Percentiles rank a stretch among this genome's conserved stretches.
Evolutionary conservation across 495 filamentous ascomycete genomes (phyloP).

Genomic region (Chaetomium fimeti): DNA sequence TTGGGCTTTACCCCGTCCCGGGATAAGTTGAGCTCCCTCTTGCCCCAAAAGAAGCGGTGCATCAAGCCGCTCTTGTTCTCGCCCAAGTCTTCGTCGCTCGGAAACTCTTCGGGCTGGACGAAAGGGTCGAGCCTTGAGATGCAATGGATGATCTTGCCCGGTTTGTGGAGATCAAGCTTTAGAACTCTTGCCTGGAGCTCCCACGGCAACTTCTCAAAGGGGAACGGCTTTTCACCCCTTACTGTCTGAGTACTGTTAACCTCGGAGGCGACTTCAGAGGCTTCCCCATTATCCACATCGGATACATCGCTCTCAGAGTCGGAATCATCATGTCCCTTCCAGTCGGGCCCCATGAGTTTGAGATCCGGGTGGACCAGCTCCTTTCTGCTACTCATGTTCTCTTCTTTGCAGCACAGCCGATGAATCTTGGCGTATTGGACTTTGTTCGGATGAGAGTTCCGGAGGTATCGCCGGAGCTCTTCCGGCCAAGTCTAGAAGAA

Average conservation of each 20-base stretch:
- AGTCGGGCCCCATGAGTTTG: conserved; percentile 2
- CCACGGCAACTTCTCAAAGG: conserved; percentile 34
- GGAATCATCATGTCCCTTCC: background rate
- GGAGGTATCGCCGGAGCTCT: background rate
- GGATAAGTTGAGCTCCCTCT: conserved; percentile 27
- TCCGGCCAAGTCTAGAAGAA: conserved; percentile 5
- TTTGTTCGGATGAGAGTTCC: background rate
- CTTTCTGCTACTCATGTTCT: conserved; percentile 37
- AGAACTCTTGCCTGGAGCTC: conserved; percentile 37
- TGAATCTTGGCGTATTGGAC: conserved; percentile 13
- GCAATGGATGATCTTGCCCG: conserved; percentile 35
- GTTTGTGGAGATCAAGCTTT: conserved; percentile 29
- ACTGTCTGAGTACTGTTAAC: too few relatives aligned
- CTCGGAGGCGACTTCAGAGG: background rate
- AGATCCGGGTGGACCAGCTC: conserved; percentile 34
- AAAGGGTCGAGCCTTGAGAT: conserved; percentile 42
- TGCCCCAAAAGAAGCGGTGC: conserved; percentile 37
- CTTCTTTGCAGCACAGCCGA: conserved; percentile 32
- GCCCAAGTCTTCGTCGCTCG: conserved; percentile 20
- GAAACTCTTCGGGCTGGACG: conserved; percentile 24
- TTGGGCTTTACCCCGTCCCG: conserved; percentile 28
- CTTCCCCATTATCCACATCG: background rate
- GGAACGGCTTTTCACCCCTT: conserved; percentile 14
- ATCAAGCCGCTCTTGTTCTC: conserved; percentile 27
- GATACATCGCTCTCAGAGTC: background rate